Percentiles rank a stretch among this genome's conserved stretches.
phyloP scores from a whole-genome alignment of 2,329 filamentous ascomycete genomes.

The Chaetomiaceae sp. region DNA sequence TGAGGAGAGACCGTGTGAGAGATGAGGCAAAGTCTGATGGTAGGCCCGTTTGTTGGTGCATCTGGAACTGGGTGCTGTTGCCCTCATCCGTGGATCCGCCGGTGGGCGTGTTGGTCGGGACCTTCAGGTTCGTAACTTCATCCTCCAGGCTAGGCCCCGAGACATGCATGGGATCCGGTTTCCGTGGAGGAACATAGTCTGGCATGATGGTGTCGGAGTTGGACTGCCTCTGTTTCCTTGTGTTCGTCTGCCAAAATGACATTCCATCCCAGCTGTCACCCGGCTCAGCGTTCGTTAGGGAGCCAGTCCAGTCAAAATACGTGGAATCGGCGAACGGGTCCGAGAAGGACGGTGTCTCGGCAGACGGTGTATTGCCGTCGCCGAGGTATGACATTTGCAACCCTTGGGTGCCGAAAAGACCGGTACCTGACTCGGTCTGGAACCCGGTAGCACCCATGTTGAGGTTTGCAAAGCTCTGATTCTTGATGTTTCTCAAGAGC shows the following conservation, averaged over 20 bases:
- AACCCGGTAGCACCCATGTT: not conserved
- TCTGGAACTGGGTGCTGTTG: constrained; percentile 9
- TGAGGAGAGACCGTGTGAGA: constrained; percentile 45
- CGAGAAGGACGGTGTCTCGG: constrained; percentile 20
- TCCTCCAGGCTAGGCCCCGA: constrained; percentile 30
- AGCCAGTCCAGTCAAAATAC: constrained; percentile 27
- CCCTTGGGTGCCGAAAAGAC: constrained; percentile 7
- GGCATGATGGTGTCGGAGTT: constrained; percentile 40
- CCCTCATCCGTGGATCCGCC: constrained; percentile 16
- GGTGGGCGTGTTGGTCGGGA: constrained; percentile 41
- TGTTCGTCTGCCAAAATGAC: constrained; percentile 16
- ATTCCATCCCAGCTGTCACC: constrained; percentile 9
- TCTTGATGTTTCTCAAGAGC: constrained; percentile 18
- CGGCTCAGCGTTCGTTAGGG: constrained; percentile 11
- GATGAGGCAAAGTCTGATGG: constrained; percentile 37
- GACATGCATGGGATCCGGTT: constrained; percentile 28
- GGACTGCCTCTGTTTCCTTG: constrained; percentile 19
- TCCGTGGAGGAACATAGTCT: constrained; percentile 32
- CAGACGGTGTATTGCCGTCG: constrained; percentile 9
- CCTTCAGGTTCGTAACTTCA: constrained; percentile 35
- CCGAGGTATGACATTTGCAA: constrained; percentile 21
- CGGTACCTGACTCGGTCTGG: constrained; percentile 2
- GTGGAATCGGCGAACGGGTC: constrained; percentile 28
- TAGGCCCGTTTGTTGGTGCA: constrained; percentile 27
- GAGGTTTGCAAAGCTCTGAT: constrained; percentile 8